These are phyloP conservation scores for Theileria orientalis DNA, from an alignment of 169 alveolate species.

Conservation along the genomic window DNA sequence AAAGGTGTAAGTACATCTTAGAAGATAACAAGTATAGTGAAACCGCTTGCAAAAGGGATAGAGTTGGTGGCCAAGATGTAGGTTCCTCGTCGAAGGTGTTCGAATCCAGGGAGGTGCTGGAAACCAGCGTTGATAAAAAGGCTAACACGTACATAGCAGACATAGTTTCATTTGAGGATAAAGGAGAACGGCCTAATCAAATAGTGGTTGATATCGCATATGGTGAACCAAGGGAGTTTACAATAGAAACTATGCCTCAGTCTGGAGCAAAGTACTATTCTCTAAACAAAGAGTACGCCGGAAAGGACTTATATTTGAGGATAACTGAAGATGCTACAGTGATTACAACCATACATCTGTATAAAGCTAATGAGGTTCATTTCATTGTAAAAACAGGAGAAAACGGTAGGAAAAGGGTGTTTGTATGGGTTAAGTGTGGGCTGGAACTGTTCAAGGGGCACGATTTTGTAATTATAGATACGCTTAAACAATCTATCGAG, in stretches of 20 bases:
- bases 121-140: neutral
- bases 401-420: slow-evolving; percentile 18
- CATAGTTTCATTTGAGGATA: neutral
- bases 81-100: slow-evolving; percentile 1
- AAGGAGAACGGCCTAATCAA: neutral
- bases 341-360: neutral
- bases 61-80: neutral
- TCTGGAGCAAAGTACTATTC: neutral
- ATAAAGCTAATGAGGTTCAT: slow-evolving; percentile 4
- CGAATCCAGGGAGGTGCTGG: neutral
- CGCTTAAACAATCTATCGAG: neutral
- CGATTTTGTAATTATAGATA: slow-evolving; percentile 8
- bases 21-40: slow-evolving; percentile 8
- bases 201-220: slow-evolving; percentile 2
- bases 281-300: slow-evolving; percentile 10
- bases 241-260: slow-evolving; percentile 1
- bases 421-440: slow-evolving; percentile 35
- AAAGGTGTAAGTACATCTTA: slow-evolving; percentile 9
- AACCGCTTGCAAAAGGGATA: slow-evolving; percentile 6
- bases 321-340: neutral
- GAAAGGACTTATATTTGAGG: neutral
- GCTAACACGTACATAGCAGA: neutral
- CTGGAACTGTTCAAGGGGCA: neutral
- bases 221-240: neutral
- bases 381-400: slow-evolving; percentile 16